Evolutionary conservation across 805 yeast species (phyloP), one percentile per base, ranked within the genome.

Genomic region (Yarrowia bubula): DNA sequence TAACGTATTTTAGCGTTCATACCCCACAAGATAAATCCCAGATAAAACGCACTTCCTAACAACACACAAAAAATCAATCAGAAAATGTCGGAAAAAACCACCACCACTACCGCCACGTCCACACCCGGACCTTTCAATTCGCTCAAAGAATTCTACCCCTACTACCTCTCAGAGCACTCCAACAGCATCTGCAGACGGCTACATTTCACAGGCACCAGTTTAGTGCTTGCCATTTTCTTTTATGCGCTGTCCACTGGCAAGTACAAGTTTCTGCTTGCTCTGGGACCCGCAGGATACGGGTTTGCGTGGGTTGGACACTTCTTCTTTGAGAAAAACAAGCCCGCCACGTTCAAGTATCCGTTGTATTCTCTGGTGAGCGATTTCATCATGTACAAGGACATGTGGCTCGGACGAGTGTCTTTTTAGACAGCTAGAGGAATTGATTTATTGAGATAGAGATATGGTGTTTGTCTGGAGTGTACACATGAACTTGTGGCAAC

Each of bases 221-320:
- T 55, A 13, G 61, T 55, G 11, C 17, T 55, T 1, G 46, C 47
- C 3, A 55, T 55, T 4, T 0, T 55, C 8, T 8, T 11, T 15
- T 55, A 39, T 14, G 61, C 47, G 0, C 32, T 55, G 28, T n/a
- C 33, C 5, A 55, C 61, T 1, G 38, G 61, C 47, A 39, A 38
- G 8, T 55, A 15, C 61, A 55, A 55, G 61, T 15, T 31, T 28
- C 47, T 55, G 39, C 28, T 41, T 1, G 61, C 39, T 1, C 28
- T 55, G 11, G 47, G 35, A 3, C 61, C 47, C 6, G 47, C 47
- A 10, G 61, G 61, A 17, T 55, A 55, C 31, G 61, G 61, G 17
- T 55, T 55, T 28, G 61, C 61, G n/a, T 55, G 61, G 61, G 47
- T 55, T 4, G 61, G 61, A 5, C 61, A 55, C 17, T 55, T 55